Evolutionary conservation across 768 basidiomycete genomes (phyloP), one percentile per base, ranked within the genome.

Genomic region (Imleria badia): DNA sequence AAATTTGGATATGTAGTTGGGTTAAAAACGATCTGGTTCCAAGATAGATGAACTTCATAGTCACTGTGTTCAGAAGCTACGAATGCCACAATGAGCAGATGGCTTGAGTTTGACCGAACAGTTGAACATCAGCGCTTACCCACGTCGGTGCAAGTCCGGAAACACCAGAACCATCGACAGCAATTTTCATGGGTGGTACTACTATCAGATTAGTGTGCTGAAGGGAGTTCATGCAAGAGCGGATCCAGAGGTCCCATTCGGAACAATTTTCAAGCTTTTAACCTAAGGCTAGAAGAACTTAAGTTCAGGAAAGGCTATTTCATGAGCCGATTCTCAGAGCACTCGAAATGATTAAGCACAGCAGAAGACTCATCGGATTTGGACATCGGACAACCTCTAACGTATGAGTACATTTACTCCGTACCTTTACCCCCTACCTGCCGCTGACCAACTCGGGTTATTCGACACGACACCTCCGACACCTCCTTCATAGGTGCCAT

Each of bases 1-100:
- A 91, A 89, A 67, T 91, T 90, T 20, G 88, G 90, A 63, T 90
- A 91, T 1, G 88, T 89, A 35, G 74, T 75, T 0, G 87, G 85
- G 65, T 91, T 90, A 69, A 87, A 82, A 8, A 90, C 88, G 60
- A 90, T 87, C 86, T 89, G 61, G 3, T 26, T 19, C 5, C 30
- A 34, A 23, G 40, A 91, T 7, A 91, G 72, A 58, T 91, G 85
- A 12, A 89, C 88, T 66, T 86, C 82, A 62, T 89, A 85, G 48
- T 84, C 80, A 45, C 85, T 87, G 63, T 84, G 74, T 62, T 90
- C 55, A 91, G 73, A 17, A 86, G 76, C 85, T 86, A 50, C 34
- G 9, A 20, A 40, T 47, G 20, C n/a, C n/a, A n/a, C 36, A n/a
- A 12, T 23, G 38, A 30, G 20, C 23, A 20, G n/a, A 14, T 14